phyloP scores from a whole-genome alignment of 2,329 filamentous ascomycete genomes.

The Plectosphaerella plurivora region DNA sequence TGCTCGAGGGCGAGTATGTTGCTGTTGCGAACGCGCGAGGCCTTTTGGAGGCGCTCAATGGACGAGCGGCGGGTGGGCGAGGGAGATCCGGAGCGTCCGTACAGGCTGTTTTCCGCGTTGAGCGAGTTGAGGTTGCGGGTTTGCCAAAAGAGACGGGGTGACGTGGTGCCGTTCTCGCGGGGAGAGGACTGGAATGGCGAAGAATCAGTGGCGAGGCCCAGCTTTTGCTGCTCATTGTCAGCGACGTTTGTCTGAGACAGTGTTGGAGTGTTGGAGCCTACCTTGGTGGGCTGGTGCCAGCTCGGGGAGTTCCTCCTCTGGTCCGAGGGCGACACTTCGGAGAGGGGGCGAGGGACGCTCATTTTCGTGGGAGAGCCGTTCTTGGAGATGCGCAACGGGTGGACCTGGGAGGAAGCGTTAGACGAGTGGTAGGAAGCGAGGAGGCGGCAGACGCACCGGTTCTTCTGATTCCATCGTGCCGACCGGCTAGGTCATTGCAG shows the following conservation, averaged over 20 bases:
- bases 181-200: conserved; percentile 86
- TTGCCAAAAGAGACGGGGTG: conserved; percentile 92
- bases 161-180: conserved; percentile 55
- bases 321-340: conserved; percentile 83
- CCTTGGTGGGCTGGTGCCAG: conserved; percentile 70
- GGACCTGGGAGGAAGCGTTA: conserved; percentile 46
- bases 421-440: not conserved
- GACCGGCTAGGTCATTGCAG: not conserved
- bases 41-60: conserved; percentile 91
- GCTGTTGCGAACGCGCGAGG: conserved; percentile 95
- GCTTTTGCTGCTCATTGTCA: conserved; percentile 50
- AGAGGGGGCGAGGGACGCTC: conserved; percentile 68
- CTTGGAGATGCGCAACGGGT: conserved; percentile 78
- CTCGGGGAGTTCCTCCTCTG: conserved; percentile 88
- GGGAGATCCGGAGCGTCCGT: conserved; percentile 55
- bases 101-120: conserved; percentile 65
- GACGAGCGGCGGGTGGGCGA: conserved; percentile 79
- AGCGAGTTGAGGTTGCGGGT: conserved; percentile 61
- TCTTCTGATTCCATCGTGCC: conserved; percentile 12
- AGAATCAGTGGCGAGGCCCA: conserved; percentile 65
- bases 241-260: conserved; percentile 15
- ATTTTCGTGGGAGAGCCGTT: conserved; percentile 62
- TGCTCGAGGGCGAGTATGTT: conserved; percentile 93
- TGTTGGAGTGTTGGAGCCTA: conserved; percentile 32
- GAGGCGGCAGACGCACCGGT: conserved; percentile 7